phyloP scores from a whole-genome alignment of 2,329 filamentous ascomycete genomes.

The Alternaria sp. region DNA sequence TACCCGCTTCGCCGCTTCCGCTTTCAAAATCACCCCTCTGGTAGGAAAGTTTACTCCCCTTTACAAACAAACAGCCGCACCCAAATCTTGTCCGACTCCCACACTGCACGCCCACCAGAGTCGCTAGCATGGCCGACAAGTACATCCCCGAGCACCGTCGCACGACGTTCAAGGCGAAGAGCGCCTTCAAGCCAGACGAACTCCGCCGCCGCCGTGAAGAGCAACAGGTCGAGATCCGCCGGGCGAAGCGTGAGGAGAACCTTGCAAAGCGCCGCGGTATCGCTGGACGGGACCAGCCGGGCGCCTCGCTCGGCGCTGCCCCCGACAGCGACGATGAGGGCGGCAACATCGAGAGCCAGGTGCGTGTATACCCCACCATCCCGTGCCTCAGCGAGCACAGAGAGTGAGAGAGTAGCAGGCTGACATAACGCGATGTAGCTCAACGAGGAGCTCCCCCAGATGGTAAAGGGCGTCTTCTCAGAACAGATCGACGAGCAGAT shows the following conservation, averaged over 20 bases:
- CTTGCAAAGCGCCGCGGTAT: constrained; percentile 97
- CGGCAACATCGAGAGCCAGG: constrained; percentile 93
- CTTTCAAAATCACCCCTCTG: constrained; percentile 43
- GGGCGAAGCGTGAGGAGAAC: constrained; percentile 98
- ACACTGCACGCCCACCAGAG: constrained; percentile 23
- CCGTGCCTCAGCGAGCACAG: constrained; percentile 6
- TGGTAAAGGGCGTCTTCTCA: constrained; percentile 98
- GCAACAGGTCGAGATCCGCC: constrained; percentile 98
- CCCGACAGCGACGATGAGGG: constrained; percentile 98
- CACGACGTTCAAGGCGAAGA: constrained; percentile 99
- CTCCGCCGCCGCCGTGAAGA: constrained; percentile 97
- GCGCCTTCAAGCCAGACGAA: constrained; percentile 98
- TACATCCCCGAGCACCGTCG: constrained; percentile 99
- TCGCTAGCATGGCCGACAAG: constrained; percentile 85
- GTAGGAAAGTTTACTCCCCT: constrained; percentile 39
- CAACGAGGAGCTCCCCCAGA: constrained; percentile 96
- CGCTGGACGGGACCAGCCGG: constrained; percentile 74
- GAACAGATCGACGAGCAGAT: constrained; percentile 99
- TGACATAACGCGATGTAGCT: constrained; percentile 63
- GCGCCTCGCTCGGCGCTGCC: constrained; percentile 83
- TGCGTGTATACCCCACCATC: constrained; percentile 58
- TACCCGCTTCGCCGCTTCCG: constrained; percentile 42
- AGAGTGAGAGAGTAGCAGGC: background rate
- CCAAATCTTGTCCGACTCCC: constrained; percentile 23
- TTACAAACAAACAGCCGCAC: constrained; percentile 40